phyloP scores from a whole-genome alignment of 2,329 filamentous ascomycete species.

The Penicillium janthinellum region DNA sequence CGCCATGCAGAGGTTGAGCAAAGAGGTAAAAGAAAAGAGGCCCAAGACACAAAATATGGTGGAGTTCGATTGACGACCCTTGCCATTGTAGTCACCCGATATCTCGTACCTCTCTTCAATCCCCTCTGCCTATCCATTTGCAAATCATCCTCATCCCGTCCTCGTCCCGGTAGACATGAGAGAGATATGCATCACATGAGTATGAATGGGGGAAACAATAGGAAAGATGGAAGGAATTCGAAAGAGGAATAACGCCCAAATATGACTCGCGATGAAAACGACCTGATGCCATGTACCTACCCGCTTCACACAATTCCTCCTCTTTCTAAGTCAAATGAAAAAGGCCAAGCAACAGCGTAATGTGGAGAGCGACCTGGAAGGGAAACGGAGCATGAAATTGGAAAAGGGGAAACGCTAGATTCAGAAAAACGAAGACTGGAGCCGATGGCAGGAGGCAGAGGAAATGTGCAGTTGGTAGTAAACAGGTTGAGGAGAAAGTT shows the following conservation, averaged over 20 bases:
- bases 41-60: constrained; percentile 9
- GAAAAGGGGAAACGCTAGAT: constrained; percentile 11
- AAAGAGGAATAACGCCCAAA: constrained; percentile 16
- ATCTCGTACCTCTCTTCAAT: constrained; percentile 1
- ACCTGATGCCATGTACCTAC: constrained; percentile 12
- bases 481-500: background rate
- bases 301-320: constrained; percentile 8
- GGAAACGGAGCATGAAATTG: constrained; percentile 7
- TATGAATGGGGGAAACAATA: constrained; percentile 2
- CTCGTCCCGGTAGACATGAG: background rate
- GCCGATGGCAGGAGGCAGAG: background rate
- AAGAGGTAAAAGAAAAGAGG: constrained; percentile 7
- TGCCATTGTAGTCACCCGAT: constrained; percentile 22
- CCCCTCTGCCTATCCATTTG: background rate
- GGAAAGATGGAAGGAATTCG: background rate
- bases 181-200: constrained; percentile 19
- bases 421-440: background rate
- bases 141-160: background rate
- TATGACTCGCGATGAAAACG: constrained; percentile 18
- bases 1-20: constrained; percentile 16
- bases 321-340: constrained; percentile 17
- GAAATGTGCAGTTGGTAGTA: background rate
- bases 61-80: constrained; percentile 4
- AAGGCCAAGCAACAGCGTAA: constrained; percentile 9
- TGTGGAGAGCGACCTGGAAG: background rate